phyloP scores from a whole-genome alignment of 2,329 filamentous ascomycete genomes.

The Penicillium sp. region DNA sequence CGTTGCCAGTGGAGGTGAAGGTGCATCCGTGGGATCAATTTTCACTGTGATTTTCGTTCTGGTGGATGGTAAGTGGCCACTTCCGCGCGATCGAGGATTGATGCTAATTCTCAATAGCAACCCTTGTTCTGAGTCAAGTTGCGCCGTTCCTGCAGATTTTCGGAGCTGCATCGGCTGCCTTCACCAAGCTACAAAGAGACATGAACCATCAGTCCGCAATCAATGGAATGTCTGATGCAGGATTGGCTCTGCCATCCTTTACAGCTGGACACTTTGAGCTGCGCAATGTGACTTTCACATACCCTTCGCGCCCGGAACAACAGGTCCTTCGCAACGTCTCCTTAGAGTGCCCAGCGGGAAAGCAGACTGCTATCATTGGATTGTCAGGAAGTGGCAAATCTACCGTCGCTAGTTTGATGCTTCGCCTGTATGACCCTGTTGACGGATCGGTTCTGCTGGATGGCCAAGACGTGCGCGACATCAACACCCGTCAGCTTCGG shows the following conservation, averaged over 20 bases:
- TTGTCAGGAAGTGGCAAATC: constrained; percentile 62
- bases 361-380: constrained; percentile 57
- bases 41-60: constrained; percentile 45
- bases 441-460: constrained; percentile 67
- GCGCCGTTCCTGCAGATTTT: constrained; percentile 50
- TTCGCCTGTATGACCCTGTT: constrained; percentile 67
- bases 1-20: constrained; percentile 17
- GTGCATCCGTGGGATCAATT: constrained; percentile 35
- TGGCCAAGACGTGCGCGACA: constrained; percentile 57
- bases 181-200: constrained; percentile 59
- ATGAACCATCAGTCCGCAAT: constrained; percentile 56
- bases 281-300: constrained; percentile 38
- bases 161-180: constrained; percentile 54
- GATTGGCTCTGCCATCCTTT: constrained; percentile 17
- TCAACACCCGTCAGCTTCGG: constrained; percentile 51
- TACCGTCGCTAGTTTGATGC: constrained; percentile 62
- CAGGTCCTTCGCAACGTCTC: constrained; percentile 30
- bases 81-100: background rate
- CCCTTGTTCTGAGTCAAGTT: constrained; percentile 42
- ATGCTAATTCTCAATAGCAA: constrained; percentile 30
- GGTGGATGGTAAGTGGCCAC: constrained; percentile 36
- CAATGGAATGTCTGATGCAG: constrained; percentile 35
- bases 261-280: constrained; percentile 37
- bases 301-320: constrained; percentile 34
- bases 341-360: constrained; percentile 40